Evolutionary conservation across 176 grass and related monocot species (phyloP).

Genomic region (Bolboschoenus planiculmis): DNA sequence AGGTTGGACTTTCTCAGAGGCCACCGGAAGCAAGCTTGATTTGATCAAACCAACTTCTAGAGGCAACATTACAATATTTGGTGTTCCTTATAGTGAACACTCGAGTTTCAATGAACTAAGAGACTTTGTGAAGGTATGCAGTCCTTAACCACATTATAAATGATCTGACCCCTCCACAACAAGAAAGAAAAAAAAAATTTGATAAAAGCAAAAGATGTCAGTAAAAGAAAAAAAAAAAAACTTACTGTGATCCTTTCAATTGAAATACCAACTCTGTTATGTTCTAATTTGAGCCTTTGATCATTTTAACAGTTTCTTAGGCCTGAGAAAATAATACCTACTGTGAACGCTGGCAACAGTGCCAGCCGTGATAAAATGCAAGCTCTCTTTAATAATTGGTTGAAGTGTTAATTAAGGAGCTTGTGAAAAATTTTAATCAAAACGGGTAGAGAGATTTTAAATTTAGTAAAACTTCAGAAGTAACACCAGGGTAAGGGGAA

Average conservation of each 20-base stretch:
- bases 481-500: neutral
- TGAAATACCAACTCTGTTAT: neutral
- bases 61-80: slow-evolving; percentile 54
- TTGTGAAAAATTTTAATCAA: neutral
- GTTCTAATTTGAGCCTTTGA: neutral
- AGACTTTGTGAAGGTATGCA: slow-evolving; percentile 63
- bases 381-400: slow-evolving; percentile 7
- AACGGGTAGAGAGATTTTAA: neutral
- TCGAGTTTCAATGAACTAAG: slow-evolving; percentile 65
- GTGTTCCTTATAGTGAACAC: slow-evolving; percentile 79
- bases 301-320: neutral
- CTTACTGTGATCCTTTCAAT: no score
- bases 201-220: no score
- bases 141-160: neutral
- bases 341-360: neutral
- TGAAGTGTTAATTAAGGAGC: neutral
- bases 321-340: slow-evolving; percentile 13
- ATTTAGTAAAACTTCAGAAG: neutral
- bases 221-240: no score
- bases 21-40: slow-evolving; percentile 55
- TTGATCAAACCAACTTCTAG: slow-evolving; percentile 68
- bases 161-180: neutral
- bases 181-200: neutral
- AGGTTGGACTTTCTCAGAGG: slow-evolving; percentile 66
- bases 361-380: slow-evolving; percentile 6